Evolutionary conservation across 225 moss, liverwort and hornwort species (phyloP).

Genomic region (Straminergon stramineum): DNA sequence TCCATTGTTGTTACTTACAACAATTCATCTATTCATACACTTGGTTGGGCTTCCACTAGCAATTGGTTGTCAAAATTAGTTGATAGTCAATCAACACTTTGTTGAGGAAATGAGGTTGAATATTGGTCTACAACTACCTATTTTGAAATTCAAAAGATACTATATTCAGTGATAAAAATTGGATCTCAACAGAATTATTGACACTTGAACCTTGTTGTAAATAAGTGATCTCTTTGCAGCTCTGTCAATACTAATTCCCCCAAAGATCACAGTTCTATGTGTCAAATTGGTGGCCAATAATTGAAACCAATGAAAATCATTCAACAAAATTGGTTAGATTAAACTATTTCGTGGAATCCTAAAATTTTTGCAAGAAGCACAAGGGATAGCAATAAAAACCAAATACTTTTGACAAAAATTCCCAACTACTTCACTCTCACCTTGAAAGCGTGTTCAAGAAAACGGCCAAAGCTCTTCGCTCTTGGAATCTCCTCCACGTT

Average conservation of each 20-base stretch:
- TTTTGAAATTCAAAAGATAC: not conserved
- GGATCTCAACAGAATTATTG: not conserved
- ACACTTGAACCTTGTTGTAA: not conserved
- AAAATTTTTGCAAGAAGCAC: not conserved
- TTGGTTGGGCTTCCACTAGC: not conserved
- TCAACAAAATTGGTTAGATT: no score
- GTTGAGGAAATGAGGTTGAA: not conserved
- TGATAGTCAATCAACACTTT: not conserved
- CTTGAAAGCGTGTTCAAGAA: conserved; percentile 10
- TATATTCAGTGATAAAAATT: no score
- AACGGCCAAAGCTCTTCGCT: not conserved
- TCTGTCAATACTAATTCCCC: not conserved
- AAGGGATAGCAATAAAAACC: not conserved
- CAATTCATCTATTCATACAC: not conserved
- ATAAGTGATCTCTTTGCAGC: not conserved
- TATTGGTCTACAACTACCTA: not conserved
- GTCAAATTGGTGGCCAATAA: not conserved
- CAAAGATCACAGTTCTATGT: not conserved
- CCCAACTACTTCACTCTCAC: not conserved
- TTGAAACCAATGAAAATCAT: not conserved
- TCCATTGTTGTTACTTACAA: not conserved
- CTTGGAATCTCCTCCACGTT: conserved; percentile 26
- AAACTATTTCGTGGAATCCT: not conserved
- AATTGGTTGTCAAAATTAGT: not conserved
- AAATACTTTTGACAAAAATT: not conserved